These are phyloP conservation scores for Xylariaceae sp. DNA, from an alignment of 2,329 filamentous ascomycete genomes.

Conservation along the genomic window DNA sequence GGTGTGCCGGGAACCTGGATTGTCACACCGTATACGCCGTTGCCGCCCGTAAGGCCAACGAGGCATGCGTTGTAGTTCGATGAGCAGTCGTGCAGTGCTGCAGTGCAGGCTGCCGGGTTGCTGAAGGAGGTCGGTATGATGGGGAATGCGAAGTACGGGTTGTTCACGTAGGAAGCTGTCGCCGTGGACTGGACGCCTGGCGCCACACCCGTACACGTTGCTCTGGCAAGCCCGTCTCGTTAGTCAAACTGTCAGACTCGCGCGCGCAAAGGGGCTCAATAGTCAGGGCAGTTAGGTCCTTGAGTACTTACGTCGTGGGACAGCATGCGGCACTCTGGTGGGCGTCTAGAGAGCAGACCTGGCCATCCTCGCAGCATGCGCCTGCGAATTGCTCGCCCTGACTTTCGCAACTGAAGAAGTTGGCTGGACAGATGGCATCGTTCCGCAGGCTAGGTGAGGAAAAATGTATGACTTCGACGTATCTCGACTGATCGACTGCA, in stretches of 20 bases:
- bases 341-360: conserved; percentile 46
- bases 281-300: neutral
- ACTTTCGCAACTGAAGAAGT: conserved; percentile 48
- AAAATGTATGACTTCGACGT: conserved; percentile 23
- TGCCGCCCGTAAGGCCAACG: conserved; percentile 40
- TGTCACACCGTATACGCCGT: conserved; percentile 47
- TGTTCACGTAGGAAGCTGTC: conserved; percentile 48
- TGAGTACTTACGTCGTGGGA: conserved; percentile 42
- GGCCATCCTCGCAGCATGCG: conserved; percentile 48
- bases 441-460: conserved; percentile 27
- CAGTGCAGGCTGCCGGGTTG: conserved; percentile 47
- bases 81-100: conserved; percentile 48
- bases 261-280: neutral
- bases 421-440: conserved; percentile 39
- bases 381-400: conserved; percentile 43
- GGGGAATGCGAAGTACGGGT: conserved; percentile 56
- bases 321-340: conserved; percentile 50
- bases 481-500: conserved; percentile 25
- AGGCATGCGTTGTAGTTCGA: conserved; percentile 52
- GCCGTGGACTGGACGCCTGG: conserved; percentile 35
- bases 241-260: neutral
- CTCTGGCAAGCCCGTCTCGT: conserved; percentile 33
- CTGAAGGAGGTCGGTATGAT: conserved; percentile 49
- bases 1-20: conserved; percentile 50
- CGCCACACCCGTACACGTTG: conserved; percentile 53